Base-by-base conservation (phyloP, 139 green algal genomes). In the Micractinium sp. region DNA sequence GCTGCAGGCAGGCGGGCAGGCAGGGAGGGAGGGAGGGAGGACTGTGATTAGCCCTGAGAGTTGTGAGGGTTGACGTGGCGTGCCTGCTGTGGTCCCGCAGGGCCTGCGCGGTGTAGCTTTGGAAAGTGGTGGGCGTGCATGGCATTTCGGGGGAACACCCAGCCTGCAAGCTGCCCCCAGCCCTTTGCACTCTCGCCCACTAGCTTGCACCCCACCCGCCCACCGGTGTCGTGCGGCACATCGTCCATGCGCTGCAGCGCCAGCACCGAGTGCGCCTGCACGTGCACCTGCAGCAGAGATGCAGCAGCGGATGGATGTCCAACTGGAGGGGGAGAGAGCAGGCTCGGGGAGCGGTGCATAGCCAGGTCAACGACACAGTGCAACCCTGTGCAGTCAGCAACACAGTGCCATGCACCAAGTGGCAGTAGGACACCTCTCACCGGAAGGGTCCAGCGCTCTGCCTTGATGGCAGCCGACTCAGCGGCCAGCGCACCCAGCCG, bases 251-350 rank as follows among this genome's bases (percentile, higher is more conserved):
- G 33, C 61, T 90, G 63, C 61, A 90, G 86, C 77, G 29, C 47
- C 63, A 90, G 78, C 38, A 63, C 36, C 25, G 77, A 69, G 78
- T 90, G 86, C 15, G 77, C 36, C 77, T 90, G 86, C 38, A 81
- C 36, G n/a, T 61, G 75, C 47, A 89, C 47, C 47, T 56, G 47
- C 47, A 56, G 47, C 47, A 56, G 47, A 56, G 47, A 56, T 56
- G 47, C 47, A 56, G 47, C 9, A 56, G 47, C 47, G 47, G 47
- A 9, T 56, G 47, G 9, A 5, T 56, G 9, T 56, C 47, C 47
- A 56, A 9, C n/a, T 56, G 47, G 7, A 56, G 47, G 47, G 47
- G 9, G 9, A 9, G 47, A 9, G 47, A 9, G 7, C 47, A 56
- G 47, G 47, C 47, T 56, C 47, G 9, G 5, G 47, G 47, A 5